A percentile compares a stretch with the other conserved stretches of the same genome.
Conservation (phyloP, 345 rosid genomes). For the Euphorbia tirucalli region DNA sequence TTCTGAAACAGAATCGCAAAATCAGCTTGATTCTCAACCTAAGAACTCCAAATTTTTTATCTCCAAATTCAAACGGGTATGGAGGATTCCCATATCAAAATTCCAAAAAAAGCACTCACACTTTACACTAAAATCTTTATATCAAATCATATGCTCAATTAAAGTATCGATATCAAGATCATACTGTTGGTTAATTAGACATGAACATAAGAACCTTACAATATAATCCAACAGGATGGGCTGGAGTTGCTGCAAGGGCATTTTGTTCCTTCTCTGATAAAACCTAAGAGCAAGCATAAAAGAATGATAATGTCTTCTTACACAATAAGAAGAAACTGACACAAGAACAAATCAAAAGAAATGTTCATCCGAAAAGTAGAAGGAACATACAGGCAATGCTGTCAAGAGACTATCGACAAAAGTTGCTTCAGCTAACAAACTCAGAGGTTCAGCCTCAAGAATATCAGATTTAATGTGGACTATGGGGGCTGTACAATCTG, state of each 20-base stretch:
- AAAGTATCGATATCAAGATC: neutral
- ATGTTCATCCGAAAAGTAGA: slow-evolving; percentile 2
- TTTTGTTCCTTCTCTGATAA: slow-evolving; percentile 85
- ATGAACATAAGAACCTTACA: slow-evolving; percentile 39
- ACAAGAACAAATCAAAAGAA: neutral
- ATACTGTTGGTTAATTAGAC: neutral
- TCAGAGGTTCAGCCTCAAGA: slow-evolving; percentile 55
- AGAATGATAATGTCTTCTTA: neutral
- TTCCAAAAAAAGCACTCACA: neutral
- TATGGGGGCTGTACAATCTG: slow-evolving; percentile 48
- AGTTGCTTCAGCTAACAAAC: slow-evolving; percentile 57
- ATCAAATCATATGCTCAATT: neutral
- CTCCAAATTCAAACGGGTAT: neutral
- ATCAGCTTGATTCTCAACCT: neutral
- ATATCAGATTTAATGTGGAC: slow-evolving; percentile 65
- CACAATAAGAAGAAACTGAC: neutral
- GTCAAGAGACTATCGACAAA: slow-evolving; percentile 70
- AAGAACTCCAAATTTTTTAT: neutral
- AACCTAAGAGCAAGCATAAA: slow-evolving; percentile 44
- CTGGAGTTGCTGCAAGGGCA: slow-evolving; percentile 88
- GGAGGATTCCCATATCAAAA: neutral
- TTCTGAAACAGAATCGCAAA: neutral
- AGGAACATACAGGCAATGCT: slow-evolving; percentile 58
- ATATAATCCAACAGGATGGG: slow-evolving; percentile 81
- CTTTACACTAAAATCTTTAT: neutral